Base-by-base conservation (phyloP, 257 asterid genomes). In the Nicotiana knightiana region DNA sequence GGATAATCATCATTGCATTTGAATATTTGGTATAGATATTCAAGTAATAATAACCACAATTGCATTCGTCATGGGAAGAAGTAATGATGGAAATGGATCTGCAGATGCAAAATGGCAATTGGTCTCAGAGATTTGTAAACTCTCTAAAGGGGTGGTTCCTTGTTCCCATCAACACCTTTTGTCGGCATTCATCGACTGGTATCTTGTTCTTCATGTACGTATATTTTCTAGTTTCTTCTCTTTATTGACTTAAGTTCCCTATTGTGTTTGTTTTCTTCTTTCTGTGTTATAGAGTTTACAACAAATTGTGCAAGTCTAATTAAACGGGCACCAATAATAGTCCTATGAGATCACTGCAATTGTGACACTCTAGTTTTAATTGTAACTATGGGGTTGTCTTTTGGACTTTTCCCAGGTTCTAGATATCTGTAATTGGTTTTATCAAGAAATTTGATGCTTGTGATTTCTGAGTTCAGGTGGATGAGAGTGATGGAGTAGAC, bases 121-220 rank as follows among this genome's bases (percentile, higher is more conserved):
- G 67, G 93, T 88, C 0, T 79, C 77, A 67, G 88, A 89, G 53
- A 91, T 94, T 33, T 94, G 93, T 84, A 77, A 83, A 30, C 55
- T 94, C 48, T 89, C 90, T 26, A 68, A 80, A 62, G 85, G 87
- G 51, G 86, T 89, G 55, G 65, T 24, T 71, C 24, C 84, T 21
- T 90, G 93, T 73, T 81, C 88, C 26, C 88, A 88, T 30, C 82
- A 37, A 37, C 88, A 84, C 77, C 90, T 43, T 70, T 84, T 67
- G 15, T 46, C 89, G 4, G 87, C 87, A 3, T 91, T 92, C 81
- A 63, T 91, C 77, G 89, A 91, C 71, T 93, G 97, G 97, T 91
- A 93, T 76, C 94, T 85, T 65, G 88, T 94, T 77, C 97, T 93
- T 81, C 80, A 84, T 81, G 97, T 92, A 89, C 10, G 92, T 66